Base-by-base conservation (phyloP, 2,329 filamentous ascomycete genomes). In the Fusarium sublunatum region DNA sequence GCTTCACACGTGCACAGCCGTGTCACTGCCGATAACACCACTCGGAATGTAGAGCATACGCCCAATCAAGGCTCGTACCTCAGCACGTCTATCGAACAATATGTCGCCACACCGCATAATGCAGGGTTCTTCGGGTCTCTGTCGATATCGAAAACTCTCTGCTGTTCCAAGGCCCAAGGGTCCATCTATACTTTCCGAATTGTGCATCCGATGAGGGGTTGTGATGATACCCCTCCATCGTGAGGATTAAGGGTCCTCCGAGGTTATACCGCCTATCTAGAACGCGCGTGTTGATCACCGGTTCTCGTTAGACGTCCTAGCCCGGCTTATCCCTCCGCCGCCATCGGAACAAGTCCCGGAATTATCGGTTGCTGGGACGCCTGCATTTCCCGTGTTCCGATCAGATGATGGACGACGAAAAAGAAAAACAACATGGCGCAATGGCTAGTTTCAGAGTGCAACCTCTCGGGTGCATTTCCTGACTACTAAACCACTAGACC, bases 361-460 rank as follows among this genome's bases (percentile, higher is more conserved):
- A 36, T 9, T 35, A 32, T 39, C 31, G 44, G 55, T 19, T 54
- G 24, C 39, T 56, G 61, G 61, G 34, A 40, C 15, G 22, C 36
- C 32, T 39, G 15, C 49, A 35, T 25, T 34, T 43, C 19, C 19
- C 19, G 19, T 19, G 38, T 61, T 53, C 61, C 61, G 57, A 65
- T 65, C 61, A 64, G 46, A 65, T 62, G 61, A 65, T 65, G 51
- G 29, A 25, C 12, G n/a, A 34, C 12, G 19, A 6, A n/a, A 28
- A 22, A 42, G 25, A 54, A 32, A 47, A 29, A 26, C 43, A 59
- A 46, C 28, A 6, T 26, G 11, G 41, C 40, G 15, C 15, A 39
- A 29, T 40, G 7, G 7, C 28, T 10, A 22, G 29, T 26, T 29
- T 53, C 32, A 35, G 34, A 32, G 5, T 9, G 4, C 3, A 10